Evolutionary conservation across 352 stramenopile species (phyloP), one percentile per base, ranked within the genome.

Genomic region (Globisporangium megalacanthum): DNA sequence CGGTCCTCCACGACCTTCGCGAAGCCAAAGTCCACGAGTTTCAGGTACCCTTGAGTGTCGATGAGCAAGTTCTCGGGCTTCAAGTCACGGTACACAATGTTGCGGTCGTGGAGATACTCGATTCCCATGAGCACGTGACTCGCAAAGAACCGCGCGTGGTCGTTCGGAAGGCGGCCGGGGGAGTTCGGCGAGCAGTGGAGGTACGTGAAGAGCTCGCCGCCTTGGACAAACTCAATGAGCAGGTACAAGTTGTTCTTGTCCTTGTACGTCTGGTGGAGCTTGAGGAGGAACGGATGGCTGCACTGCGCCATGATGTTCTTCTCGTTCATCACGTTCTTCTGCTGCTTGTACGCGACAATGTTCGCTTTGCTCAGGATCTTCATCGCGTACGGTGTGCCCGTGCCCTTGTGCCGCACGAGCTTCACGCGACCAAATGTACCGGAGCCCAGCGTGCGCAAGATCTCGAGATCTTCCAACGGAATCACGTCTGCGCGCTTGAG

Each of bases 191-290:
- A 79, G 68, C 78, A 84, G 64, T 90, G 79, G 58, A 99, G 82
- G 53, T 98, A 95, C 52, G 86, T 95, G 75, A 98, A 99, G n/a
- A 99, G 74, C 62, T 99, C 96, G 39, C 96, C 96, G 58, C 79
- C 79, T 58, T 89, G 79, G 13, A 87, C 77, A 70, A 80, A n/a
- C 62, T 70, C 2, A 72, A 74, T 41, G 66, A 78, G 69, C 76
- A 83, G 65, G 29, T 57, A 57, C 37, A 57, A 19, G 29, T 57
- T 49, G 42, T 86, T 91, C 52, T 74, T 80, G 68, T 98, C 90
- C 67, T 97, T 92, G 72, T 96, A 93, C 44, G 83, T 91, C 41
- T 68, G 84, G 59, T 82, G 85, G 17, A 98, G 77, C 64, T 96
- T 95, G 52, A 97, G 74, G 58, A 97, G 96, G 62, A 96, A 96